These are phyloP conservation scores for Aspergillus fumigatiaffinis DNA, from an alignment of 2,329 filamentous ascomycete species.

Conservation along the genomic window DNA sequence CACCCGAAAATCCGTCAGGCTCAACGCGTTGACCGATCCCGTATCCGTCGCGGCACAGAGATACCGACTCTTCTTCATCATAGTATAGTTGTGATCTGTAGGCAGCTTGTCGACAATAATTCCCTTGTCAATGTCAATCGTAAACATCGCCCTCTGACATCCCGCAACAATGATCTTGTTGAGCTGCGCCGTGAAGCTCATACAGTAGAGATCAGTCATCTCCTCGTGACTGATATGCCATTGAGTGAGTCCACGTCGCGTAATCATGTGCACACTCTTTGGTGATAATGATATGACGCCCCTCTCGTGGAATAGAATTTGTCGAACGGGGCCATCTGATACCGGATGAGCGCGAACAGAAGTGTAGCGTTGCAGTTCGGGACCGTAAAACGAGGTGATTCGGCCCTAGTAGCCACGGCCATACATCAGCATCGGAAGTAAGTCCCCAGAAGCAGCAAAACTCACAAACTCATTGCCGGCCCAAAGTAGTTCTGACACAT, in stretches of 20 bases:
- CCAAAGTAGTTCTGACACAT: constrained; percentile 86
- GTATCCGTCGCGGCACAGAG: constrained; percentile 86
- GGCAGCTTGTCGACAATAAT: constrained; percentile 67
- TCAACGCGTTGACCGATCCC: constrained; percentile 81
- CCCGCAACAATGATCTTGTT: constrained; percentile 85
- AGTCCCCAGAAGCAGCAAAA: constrained; percentile 9
- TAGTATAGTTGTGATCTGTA: constrained; percentile 74
- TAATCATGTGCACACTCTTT: constrained; percentile 83
- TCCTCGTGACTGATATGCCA: constrained; percentile 80
- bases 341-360: constrained; percentile 76
- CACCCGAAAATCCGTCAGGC: constrained; percentile 71
- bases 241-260: constrained; percentile 73
- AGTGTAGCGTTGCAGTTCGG: constrained; percentile 82
- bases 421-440: constrained; percentile 13
- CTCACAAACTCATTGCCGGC: constrained; percentile 83
- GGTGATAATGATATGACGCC: constrained; percentile 83
- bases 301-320: constrained; percentile 86
- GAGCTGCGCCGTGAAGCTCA: constrained; percentile 89
- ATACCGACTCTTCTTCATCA: constrained; percentile 84
- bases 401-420: constrained; percentile 61
- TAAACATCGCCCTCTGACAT: constrained; percentile 80
- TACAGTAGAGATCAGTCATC: constrained; percentile 86
- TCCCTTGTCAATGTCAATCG: constrained; percentile 67
- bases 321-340: constrained; percentile 74
- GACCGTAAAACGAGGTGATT: constrained; percentile 81